Evolutionary conservation across 2,329 filamentous ascomycete species (phyloP).

Genomic region (Phaeophleospora eucalypticola): DNA sequence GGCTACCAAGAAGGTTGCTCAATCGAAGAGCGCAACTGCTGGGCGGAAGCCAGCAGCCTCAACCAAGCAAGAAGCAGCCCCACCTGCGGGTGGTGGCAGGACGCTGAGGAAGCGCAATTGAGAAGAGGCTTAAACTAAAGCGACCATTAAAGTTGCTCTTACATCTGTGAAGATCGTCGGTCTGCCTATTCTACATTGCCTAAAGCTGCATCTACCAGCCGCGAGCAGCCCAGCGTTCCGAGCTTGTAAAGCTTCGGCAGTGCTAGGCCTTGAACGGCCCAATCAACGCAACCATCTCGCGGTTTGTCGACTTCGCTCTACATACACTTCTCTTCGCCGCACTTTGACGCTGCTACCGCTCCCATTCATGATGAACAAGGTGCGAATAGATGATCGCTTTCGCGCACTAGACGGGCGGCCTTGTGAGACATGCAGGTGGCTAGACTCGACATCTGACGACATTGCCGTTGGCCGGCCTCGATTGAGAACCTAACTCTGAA

Average conservation of each 20-base stretch:
- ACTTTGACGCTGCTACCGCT: background rate
- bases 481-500: background rate
- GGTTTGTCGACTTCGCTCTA: background rate
- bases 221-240: background rate
- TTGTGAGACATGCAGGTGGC: background rate
- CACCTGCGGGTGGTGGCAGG: conserved; percentile 23
- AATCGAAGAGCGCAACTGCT: conserved; percentile 37
- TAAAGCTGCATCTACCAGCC: too few species aligned
- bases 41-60: conserved; percentile 39
- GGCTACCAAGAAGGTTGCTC: conserved; percentile 13
- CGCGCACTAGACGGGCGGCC: too few species aligned
- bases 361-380: too few species aligned
- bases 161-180: background rate
- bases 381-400: too few species aligned
- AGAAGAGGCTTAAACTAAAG: background rate
- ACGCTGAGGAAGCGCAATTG: conserved; percentile 32
- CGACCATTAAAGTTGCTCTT: background rate
- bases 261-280: background rate
- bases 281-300: background rate
- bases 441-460: background rate
- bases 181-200: background rate
- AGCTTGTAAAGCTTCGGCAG: background rate
- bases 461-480: background rate
- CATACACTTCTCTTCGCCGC: background rate
- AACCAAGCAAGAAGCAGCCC: conserved; percentile 24